Percentiles rank a stretch among this genome's conserved stretches.
Evolutionary conservation across 2,329 filamentous ascomycete genomes (phyloP).

Genomic region (Cladobotryum mycophilum): DNA sequence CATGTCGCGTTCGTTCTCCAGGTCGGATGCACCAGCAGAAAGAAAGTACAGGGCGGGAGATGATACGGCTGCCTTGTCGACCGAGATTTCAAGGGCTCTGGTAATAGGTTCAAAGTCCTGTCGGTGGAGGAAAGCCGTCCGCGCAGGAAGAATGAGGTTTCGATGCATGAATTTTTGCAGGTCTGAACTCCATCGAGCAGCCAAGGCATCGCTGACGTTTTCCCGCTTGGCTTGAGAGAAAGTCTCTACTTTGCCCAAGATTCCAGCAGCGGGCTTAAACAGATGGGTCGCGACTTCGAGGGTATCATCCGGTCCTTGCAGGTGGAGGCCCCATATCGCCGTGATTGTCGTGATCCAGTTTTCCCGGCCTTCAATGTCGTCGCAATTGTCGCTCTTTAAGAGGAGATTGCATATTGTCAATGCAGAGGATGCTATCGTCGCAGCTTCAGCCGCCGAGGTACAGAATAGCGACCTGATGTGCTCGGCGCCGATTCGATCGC

Average conservation of each 20-base stretch:
- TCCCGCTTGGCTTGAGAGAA: constrained; percentile 17
- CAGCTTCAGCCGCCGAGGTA: constrained; percentile 40
- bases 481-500: constrained; percentile 48
- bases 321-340: constrained; percentile 47
- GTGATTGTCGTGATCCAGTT: constrained; percentile 43
- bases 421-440: constrained; percentile 39
- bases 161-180: constrained; percentile 44
- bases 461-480: constrained; percentile 54
- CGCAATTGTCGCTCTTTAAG: constrained; percentile 25
- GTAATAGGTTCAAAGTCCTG: constrained; percentile 36
- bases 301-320: constrained; percentile 42
- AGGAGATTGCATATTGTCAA: constrained; percentile 39
- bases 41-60: constrained; percentile 42
- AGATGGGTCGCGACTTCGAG: constrained; percentile 43
- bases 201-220: constrained; percentile 15
- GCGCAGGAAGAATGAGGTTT: constrained; percentile 46
- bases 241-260: constrained; percentile 37
- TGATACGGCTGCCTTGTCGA: constrained; percentile 28
- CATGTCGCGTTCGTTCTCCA: constrained; percentile 19
- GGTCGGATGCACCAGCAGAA: constrained; percentile 24
- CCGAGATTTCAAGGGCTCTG: constrained; percentile 34
- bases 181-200: constrained; percentile 37
- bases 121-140: constrained; percentile 39
- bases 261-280: constrained; percentile 30
- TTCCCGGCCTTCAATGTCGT: constrained; percentile 32